phyloP scores from a whole-genome alignment of 2,329 filamentous ascomycete species.

The Penicillium corylophilum region DNA sequence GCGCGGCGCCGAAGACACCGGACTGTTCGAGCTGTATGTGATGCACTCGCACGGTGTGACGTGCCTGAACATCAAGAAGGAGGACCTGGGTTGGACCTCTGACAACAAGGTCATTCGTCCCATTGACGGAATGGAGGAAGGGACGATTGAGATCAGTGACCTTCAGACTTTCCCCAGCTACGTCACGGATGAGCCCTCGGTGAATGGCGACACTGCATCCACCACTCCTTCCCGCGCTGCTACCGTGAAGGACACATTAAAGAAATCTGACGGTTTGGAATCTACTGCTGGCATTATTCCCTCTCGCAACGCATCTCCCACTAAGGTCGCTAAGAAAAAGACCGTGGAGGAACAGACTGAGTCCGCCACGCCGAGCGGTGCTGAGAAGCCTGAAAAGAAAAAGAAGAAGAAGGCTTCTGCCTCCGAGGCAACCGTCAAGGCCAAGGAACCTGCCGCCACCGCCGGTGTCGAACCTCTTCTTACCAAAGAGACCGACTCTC shows the following conservation, averaged over 20 bases:
- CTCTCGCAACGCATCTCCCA: constrained; percentile 36
- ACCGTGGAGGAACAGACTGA: constrained; percentile 36
- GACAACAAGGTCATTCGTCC: constrained; percentile 83
- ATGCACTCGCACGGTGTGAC: constrained; percentile 99
- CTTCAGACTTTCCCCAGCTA: constrained; percentile 54
- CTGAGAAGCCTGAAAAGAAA: constrained; percentile 67
- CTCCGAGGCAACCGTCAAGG: constrained; percentile 49
- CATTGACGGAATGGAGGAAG: constrained; percentile 72
- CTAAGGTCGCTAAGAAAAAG: constrained; percentile 46
- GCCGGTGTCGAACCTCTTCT: constrained; percentile 16
- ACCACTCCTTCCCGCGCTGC: constrained; percentile 31
- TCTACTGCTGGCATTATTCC: constrained; percentile 21
- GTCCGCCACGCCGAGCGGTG: constrained; percentile 18
- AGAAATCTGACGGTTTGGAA: constrained; percentile 31
- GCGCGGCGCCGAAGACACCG: constrained; percentile 64
- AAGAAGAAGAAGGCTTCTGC: constrained; percentile 61
- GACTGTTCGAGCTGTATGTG: constrained; percentile 89
- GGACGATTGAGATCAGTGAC: constrained; percentile 71
- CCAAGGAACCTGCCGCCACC: constrained; percentile 31
- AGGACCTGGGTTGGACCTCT: constrained; percentile 85
- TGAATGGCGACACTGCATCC: constrained; percentile 44
- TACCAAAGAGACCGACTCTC: constrained; percentile 9
- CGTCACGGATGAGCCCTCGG: constrained; percentile 42
- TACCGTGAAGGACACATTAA: constrained; percentile 41
- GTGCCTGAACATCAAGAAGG: constrained; percentile 78